These are phyloP conservation scores for Hibiscus mutabilis DNA, from an alignment of 345 rosid species.

Conservation along the genomic window DNA sequence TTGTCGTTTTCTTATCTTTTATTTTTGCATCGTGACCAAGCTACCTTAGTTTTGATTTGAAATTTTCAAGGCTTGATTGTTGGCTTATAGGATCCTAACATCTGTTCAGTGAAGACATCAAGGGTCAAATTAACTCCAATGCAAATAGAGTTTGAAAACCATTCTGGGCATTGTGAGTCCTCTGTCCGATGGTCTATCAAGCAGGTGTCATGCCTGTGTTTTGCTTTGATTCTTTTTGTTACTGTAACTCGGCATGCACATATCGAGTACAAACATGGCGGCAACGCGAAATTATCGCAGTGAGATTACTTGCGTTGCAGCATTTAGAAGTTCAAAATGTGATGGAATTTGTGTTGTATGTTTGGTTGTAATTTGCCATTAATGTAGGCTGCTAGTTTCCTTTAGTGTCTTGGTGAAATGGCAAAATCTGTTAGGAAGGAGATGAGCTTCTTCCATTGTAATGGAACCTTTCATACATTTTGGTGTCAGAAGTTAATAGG, in stretches of 20 bases:
- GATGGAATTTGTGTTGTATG: background rate
- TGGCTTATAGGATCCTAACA: background rate
- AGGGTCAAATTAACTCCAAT: constrained; percentile 1
- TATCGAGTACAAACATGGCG: background rate
- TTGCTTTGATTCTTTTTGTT: background rate
- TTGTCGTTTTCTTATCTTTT: too few relatives aligned
- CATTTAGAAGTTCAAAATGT: background rate
- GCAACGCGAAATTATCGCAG: too few relatives aligned
- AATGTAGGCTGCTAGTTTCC: background rate
- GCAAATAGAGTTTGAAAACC: constrained; percentile 34
- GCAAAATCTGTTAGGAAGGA: constrained; percentile 1
- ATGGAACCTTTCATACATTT: too few relatives aligned
- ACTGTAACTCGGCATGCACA: background rate
- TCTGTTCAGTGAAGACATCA: background rate
- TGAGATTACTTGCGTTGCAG: background rate
- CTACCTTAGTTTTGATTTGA: background rate
- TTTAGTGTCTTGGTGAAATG: constrained; percentile 23
- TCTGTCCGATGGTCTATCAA: background rate
- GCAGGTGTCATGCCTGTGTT: background rate
- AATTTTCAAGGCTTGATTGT: background rate
- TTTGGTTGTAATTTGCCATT: background rate
- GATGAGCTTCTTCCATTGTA: too few relatives aligned
- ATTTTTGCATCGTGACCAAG: background rate
- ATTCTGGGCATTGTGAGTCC: constrained; percentile 51
- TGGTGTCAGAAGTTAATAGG: too few relatives aligned